Percentiles rank a stretch among this genome's conserved stretches.
Conservation (phyloP, 2,329 filamentous ascomycete genomes). For the Cordyceps fumosorosea region DNA sequence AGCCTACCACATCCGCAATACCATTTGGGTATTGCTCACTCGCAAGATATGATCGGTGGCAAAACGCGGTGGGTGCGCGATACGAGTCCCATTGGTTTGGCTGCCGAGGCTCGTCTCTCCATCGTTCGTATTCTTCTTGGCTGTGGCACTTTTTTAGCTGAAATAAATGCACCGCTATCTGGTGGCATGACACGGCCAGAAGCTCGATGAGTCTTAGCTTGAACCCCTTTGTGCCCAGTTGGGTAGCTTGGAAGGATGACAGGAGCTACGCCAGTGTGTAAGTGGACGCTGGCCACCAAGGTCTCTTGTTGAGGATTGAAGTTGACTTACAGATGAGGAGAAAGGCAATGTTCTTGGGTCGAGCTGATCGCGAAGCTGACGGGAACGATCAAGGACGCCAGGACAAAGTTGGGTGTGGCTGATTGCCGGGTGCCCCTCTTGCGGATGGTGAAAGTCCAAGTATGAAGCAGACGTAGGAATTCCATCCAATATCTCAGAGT, state of each 20-base stretch:
- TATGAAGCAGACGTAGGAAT: background rate
- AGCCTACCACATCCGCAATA: conserved; percentile 20
- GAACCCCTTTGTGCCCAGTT: background rate
- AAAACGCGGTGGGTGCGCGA: background rate
- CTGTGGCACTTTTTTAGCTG: background rate
- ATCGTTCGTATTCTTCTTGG: background rate
- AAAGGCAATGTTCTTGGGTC: background rate
- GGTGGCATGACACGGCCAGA: background rate
- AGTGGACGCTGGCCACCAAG: background rate
- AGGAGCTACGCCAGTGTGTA: background rate
- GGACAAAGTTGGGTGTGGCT: background rate
- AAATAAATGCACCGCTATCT: background rate
- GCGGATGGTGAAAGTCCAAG: background rate
- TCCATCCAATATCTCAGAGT: background rate
- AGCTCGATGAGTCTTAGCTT: background rate
- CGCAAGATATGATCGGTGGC: background rate
- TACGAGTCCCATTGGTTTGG: background rate
- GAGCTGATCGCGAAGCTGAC: background rate
- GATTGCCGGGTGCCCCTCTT: background rate
- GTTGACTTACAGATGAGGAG: background rate
- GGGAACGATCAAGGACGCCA: background rate
- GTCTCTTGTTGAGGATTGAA: background rate
- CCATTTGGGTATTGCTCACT: conserved; percentile 23
- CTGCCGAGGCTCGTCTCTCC: background rate
- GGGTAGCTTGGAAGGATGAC: background rate